phyloP scores from a whole-genome alignment of 2,329 filamentous ascomycete genomes.

The Colletotrichum lindemuthianum region DNA sequence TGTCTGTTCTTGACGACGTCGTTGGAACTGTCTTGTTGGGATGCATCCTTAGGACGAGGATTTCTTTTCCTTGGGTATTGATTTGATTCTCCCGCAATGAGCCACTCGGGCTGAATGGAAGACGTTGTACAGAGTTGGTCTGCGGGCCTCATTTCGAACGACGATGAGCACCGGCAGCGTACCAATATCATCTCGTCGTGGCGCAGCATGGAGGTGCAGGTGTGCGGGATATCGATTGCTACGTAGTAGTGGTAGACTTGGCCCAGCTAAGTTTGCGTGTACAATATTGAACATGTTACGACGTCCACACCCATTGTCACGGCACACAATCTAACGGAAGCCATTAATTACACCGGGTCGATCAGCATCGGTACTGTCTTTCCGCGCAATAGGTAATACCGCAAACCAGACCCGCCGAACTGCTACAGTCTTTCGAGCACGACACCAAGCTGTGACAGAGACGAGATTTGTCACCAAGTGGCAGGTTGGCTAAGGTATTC shows the following conservation, averaged over 20 bases:
- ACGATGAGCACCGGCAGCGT: background rate
- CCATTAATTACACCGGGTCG: background rate
- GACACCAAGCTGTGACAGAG: background rate
- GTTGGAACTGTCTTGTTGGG: constrained; percentile 21
- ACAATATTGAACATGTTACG: constrained; percentile 14
- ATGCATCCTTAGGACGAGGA: constrained; percentile 20
- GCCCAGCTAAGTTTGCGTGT: constrained; percentile 13
- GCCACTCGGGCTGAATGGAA: constrained; percentile 3
- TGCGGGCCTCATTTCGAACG: constrained; percentile 3
- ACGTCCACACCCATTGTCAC: background rate
- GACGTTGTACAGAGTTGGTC: constrained; percentile 3
- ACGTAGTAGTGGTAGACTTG: constrained; percentile 1
- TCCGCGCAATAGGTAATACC: too few relatives aligned
- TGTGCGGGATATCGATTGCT: constrained; percentile 12
- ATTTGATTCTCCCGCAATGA: background rate
- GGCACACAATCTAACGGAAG: background rate
- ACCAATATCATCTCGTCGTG: background rate
- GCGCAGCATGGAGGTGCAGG: background rate
- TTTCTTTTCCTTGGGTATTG: constrained; percentile 19
- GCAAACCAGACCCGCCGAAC: too few relatives aligned
- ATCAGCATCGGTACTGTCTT: too few relatives aligned
- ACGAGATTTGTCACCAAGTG: background rate
- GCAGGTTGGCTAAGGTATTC: too few relatives aligned
- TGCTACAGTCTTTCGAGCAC: too few relatives aligned
- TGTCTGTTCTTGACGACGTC: constrained; percentile 10